Conservation (phyloP, 169 alveolate genomes). For the Eimeria necatrix region DNA sequence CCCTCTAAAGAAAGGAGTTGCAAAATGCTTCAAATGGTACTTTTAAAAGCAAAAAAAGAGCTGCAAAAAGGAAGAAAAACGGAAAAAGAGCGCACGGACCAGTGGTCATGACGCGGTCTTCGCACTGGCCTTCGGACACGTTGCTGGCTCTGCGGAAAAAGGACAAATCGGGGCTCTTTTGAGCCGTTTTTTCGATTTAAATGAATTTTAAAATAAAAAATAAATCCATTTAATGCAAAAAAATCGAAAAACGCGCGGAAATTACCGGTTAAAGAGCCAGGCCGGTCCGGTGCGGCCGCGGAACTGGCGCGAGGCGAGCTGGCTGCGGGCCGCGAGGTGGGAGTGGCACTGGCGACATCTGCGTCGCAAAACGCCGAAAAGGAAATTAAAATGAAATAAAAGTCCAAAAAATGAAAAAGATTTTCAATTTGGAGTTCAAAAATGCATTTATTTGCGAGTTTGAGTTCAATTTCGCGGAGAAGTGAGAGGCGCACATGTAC, state of each 20-base stretch:
- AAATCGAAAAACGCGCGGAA: neutral
- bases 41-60: too few relatives aligned
- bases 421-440: neutral
- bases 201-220: neutral
- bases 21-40: too few relatives aligned
- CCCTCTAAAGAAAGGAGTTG: too few relatives aligned
- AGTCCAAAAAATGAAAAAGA: too few relatives aligned
- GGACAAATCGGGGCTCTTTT: too few relatives aligned
- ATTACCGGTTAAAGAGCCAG: slow-evolving; percentile 89
- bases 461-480: neutral
- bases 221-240: neutral
- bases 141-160: slow-evolving; percentile 88
- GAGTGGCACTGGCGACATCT: slow-evolving; percentile 73
- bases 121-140: slow-evolving; percentile 92
- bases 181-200: too few relatives aligned
- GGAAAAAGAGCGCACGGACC: neutral
- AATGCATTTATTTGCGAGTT: neutral
- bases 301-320: slow-evolving; percentile 78
- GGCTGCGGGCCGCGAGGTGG: slow-evolving; percentile 72
- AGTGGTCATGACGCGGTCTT: slow-evolving; percentile 94
- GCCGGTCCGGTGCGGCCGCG: slow-evolving; percentile 94
- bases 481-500: neutral
- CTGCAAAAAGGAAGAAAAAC: too few relatives aligned
- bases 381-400: too few relatives aligned
- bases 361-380: neutral